These are phyloP conservation scores for Amborella trichopoda DNA, from an alignment of 164 flowering plant species.

Conservation along the genomic window DNA sequence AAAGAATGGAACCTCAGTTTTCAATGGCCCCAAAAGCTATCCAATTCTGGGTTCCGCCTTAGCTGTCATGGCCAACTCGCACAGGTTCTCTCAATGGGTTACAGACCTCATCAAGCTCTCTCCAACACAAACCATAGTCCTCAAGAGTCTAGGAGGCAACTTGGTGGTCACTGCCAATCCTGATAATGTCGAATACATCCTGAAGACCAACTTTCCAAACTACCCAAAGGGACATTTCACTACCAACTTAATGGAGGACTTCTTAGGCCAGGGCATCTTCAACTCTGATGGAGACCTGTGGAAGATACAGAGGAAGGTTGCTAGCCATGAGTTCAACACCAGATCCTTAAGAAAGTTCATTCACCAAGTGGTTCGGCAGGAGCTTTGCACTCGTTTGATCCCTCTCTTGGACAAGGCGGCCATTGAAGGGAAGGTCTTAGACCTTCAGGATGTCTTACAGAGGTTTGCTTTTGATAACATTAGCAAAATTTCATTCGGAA, in stretches of 20 bases:
- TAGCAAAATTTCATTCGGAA: conserved; percentile 39
- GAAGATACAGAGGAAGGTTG: conserved; percentile 43
- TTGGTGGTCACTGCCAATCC: conserved; percentile 35
- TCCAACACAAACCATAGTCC: conserved; percentile 32
- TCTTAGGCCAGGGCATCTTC: conserved; percentile 50
- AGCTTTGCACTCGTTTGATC: conserved; percentile 19
- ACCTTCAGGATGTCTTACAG: conserved; percentile 50
- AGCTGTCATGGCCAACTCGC: conserved; percentile 32
- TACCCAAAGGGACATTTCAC: conserved; percentile 37
- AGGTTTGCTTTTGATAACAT: conserved; percentile 44
- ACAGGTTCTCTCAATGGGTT: conserved; percentile 52
- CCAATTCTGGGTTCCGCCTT: conserved; percentile 46
- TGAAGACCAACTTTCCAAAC: conserved; percentile 42
- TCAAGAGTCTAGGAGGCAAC: conserved; percentile 34
- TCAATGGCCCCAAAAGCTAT: conserved; percentile 33
- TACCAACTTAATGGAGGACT: conserved; percentile 21
- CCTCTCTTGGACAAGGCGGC: conserved; percentile 27
- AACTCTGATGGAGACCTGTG: conserved; percentile 40
- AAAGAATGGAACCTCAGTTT: too few species aligned
- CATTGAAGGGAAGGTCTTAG: conserved; percentile 13
- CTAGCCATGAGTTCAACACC: conserved; percentile 42
- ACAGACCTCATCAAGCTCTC: conserved; percentile 23
- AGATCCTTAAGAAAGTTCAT: conserved; percentile 28
- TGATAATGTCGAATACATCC: conserved; percentile 30
- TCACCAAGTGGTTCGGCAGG: conserved; percentile 18